Base-by-base conservation (phyloP, 352 stramenopile genomes). In the Peronospora destructor region DNA sequence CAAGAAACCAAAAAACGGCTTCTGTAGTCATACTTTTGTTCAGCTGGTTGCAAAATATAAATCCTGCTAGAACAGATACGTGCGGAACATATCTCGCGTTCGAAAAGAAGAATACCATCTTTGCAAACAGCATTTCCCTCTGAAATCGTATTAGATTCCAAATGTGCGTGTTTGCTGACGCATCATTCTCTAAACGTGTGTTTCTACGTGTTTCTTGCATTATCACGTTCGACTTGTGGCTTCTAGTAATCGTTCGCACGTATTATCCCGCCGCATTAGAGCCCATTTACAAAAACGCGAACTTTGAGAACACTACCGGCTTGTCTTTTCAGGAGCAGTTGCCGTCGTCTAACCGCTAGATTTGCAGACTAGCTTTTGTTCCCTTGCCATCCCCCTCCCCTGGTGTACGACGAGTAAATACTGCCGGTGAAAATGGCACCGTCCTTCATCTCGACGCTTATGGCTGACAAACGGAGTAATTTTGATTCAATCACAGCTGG, bases 371-470 rank as follows among this genome's bases (percentile, higher is more conserved):
- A 45, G 33, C 48, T 46, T 64, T 51, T 56, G 45, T 53, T 57
- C 37, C 1, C 26, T 30, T 58, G n/a, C n/a, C n/a, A n/a, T n/a
- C n/a, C 48, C 45, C 45, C 60, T 49, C 50, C 57, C 10, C 28
- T 12, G 6, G 28, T 26, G 3, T 26, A 12, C 28, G 1, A 11
- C 6, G 28, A 3, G 1, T 6, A 12, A 12, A 3, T 32, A 32
- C 28, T 9, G 7, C 11, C 2, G 12, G 6, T 32, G 34, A 34
- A 64, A 41, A 84, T 84, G 72, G 55, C 72, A 59, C 69, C 72
- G 49, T 80, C 72, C 49, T 84, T 84, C 56, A 67, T 84, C 44
- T 75, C 72, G 28, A 67, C 74, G 68, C 64, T 84, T 46, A 76
- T 84, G 66, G 45, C 46, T 38, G 52, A 68, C 40, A 63, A 63